Evolutionary conservation across 2,329 filamentous ascomycete genomes (phyloP), one percentile per base, ranked within the genome.

Genomic region (Parafenestella ontariensis): DNA sequence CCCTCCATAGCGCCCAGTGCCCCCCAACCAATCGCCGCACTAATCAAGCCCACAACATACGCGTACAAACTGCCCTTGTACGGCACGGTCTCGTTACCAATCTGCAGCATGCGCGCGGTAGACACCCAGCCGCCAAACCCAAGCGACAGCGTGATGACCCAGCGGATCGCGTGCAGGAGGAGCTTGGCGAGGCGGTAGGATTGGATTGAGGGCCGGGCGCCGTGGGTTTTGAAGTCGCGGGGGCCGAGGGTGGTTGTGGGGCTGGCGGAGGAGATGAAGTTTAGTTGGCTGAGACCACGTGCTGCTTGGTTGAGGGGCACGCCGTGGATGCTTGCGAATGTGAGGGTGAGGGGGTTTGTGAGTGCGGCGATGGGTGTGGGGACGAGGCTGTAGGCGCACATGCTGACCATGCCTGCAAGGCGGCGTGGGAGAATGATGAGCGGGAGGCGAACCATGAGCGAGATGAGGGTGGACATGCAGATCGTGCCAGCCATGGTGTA

Each of bases 61-160:
- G 94, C 95, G 74, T 99, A 99, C 21, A 95, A 82, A 66, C 92
- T 96, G 8, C 95, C 95, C 41, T 86, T 86, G 46, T 75, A 78
- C 43, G 52, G 75, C 66, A 58, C 76, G 58, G 44, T 52, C 76
- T 87, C 55, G 79, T 78, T 69, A 78, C 72, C 80, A 18, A 95
- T 80, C 46, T 84, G 81, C 3, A 97, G 81, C 76, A 90, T 88
- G 59, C 91, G 88, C 10, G 95, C 93, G 31, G 93, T 96, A 42
- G 91, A 90, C 8, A 98, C 91, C 95, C 95, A 99, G n/a, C 92
- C 94, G 3, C 91, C 93, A 69, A 98, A 96, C 0, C 94, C 94
- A 26, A 99, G 85, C 0, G 88, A 90, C 42, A 93, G 87, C 0
- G 92, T 91, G 86, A 97, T 96, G 69, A 97, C 90, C 72, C 94